These are phyloP conservation scores for Alternaria infectoria DNA, from an alignment of 2,329 filamentous ascomycete species.

Conservation along the genomic window DNA sequence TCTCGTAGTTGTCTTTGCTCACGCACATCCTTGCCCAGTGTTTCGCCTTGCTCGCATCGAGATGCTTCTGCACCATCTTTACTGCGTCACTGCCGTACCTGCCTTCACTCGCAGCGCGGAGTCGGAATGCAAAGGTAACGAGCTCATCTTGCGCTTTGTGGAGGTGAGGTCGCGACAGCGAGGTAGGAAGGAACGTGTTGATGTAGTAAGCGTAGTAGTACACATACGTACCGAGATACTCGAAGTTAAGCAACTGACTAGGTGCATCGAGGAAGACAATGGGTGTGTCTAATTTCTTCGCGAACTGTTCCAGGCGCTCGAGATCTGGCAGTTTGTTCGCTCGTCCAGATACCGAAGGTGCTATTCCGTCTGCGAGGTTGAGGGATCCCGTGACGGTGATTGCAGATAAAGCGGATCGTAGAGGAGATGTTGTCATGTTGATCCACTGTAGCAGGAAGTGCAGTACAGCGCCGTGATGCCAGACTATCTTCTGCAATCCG, in stretches of 20 bases:
- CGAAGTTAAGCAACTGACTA: slow-evolving; percentile 27
- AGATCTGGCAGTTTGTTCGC: slow-evolving; percentile 31
- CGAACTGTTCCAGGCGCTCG: slow-evolving; percentile 31
- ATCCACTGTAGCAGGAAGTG: slow-evolving; percentile 39
- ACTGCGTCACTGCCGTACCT: slow-evolving; percentile 29
- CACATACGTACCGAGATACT: slow-evolving; percentile 36
- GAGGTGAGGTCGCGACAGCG: slow-evolving; percentile 27
- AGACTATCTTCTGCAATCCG: slow-evolving; percentile 31
- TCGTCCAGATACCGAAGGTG: slow-evolving; percentile 27
- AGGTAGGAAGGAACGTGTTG: slow-evolving; percentile 32
- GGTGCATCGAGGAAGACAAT: slow-evolving; percentile 38
- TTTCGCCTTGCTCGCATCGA: slow-evolving; percentile 23
- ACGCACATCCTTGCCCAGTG: slow-evolving; percentile 35
- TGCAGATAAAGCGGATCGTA: slow-evolving; percentile 28
- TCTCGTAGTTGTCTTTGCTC: slow-evolving; percentile 26
- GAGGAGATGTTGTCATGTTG: slow-evolving; percentile 28
- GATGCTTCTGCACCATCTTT: slow-evolving; percentile 28
- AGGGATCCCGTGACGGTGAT: slow-evolving; percentile 37
- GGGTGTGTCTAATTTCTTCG: slow-evolving; percentile 29
- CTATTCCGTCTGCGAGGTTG: slow-evolving; percentile 21
- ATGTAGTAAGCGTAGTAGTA: slow-evolving; percentile 44
- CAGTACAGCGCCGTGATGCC: slow-evolving; percentile 44
- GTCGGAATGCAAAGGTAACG: slow-evolving; percentile 35
- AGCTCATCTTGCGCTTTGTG: slow-evolving; percentile 37
- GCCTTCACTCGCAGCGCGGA: slow-evolving; percentile 28